Evolutionary conservation across 2,329 filamentous ascomycete genomes (phyloP), one percentile per base, ranked within the genome.

Genomic region (Sarocladiaceae sp.): DNA sequence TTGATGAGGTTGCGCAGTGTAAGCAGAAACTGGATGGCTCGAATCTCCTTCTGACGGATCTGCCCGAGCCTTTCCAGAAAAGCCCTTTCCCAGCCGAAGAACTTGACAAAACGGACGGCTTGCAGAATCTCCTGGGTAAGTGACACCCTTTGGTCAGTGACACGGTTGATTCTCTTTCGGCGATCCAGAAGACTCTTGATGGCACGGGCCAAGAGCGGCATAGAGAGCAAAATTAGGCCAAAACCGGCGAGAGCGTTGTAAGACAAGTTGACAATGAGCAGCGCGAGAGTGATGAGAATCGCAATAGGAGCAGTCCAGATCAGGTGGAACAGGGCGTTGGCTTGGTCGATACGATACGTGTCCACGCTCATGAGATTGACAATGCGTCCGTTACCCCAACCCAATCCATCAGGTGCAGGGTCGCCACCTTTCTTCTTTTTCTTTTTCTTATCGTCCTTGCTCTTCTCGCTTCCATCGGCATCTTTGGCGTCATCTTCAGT

Each of bases 311-410:
- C 80, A 1, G 87, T 88, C 93, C 93, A 98, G 18, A 86, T 71
- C 68, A 96, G 78, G 61, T 98, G 93, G 64, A 96, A 91, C 62
- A 96, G 76, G 33, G 87, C 88, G 31, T 79, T 88, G 1, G 89
- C 89, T 58, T 89, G 85, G 55, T 97, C 90, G 48, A 98, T 74
- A 52, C 91, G 88, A 63, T 95, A 94, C 0, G 90, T 94, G 59
- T 97, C 91, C 34, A 93, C 88, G 49, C 88, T 91, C 90, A 97
- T 96, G 53, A 97, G 60, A 53, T 94, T 95, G 58, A 93, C 81
- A 43, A 97, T 88, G 50, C 88, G 81, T 18, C 93, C 93, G 56
- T 96, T 97, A 46, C 83, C 83, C 91, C 91, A 97, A 19, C 91
- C 93, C 18, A 79, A 72, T 3, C 84, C 86, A 55, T 93, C 85